phyloP scores from a whole-genome alignment of 2,329 filamentous ascomycete species.

The Colletotrichum camelliae region DNA sequence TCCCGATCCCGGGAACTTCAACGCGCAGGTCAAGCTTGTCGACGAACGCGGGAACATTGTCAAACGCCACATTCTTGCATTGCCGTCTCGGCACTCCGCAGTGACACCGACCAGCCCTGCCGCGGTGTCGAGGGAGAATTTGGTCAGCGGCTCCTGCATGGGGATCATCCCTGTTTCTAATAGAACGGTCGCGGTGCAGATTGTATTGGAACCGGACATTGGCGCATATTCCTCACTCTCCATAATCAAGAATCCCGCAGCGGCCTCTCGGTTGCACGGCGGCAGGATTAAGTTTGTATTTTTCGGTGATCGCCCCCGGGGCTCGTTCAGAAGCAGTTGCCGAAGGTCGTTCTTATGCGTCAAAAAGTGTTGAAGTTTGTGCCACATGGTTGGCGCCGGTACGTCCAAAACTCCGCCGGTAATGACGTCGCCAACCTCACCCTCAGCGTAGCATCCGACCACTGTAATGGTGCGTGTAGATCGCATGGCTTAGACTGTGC shows the following conservation, averaged over 20 bases:
- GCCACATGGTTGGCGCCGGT: slow-evolving; percentile 49
- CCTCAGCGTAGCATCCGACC: slow-evolving; percentile 43
- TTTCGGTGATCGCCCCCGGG: slow-evolving; percentile 41
- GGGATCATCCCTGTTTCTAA: slow-evolving; percentile 50
- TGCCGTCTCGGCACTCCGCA: slow-evolving; percentile 45
- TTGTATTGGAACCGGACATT: slow-evolving; percentile 47
- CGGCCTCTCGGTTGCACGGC: slow-evolving; percentile 44
- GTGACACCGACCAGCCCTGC: slow-evolving; percentile 43
- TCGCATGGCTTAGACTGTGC: not conserved
- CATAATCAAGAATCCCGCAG: slow-evolving; percentile 45
- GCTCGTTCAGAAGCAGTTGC: slow-evolving; percentile 43
- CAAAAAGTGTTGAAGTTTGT: slow-evolving; percentile 49
- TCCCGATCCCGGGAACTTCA: slow-evolving; percentile 44
- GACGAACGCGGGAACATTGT: slow-evolving; percentile 51
- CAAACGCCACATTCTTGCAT: slow-evolving; percentile 47
- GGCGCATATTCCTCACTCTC: slow-evolving; percentile 24
- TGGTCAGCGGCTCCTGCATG: slow-evolving; percentile 45
- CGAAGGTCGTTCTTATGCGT: slow-evolving; percentile 40
- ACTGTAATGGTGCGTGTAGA: slow-evolving; percentile 30
- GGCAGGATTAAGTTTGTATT: slow-evolving; percentile 40
- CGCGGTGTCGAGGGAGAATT: slow-evolving; percentile 41
- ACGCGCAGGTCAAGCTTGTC: slow-evolving; percentile 42
- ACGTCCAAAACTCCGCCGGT: slow-evolving; percentile 51
- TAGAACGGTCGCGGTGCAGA: slow-evolving; percentile 46
- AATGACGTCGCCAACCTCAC: slow-evolving; percentile 54